Conservation (phyloP, 1,139 yeast genomes). For the Blastobotrys illinoisensis region DNA sequence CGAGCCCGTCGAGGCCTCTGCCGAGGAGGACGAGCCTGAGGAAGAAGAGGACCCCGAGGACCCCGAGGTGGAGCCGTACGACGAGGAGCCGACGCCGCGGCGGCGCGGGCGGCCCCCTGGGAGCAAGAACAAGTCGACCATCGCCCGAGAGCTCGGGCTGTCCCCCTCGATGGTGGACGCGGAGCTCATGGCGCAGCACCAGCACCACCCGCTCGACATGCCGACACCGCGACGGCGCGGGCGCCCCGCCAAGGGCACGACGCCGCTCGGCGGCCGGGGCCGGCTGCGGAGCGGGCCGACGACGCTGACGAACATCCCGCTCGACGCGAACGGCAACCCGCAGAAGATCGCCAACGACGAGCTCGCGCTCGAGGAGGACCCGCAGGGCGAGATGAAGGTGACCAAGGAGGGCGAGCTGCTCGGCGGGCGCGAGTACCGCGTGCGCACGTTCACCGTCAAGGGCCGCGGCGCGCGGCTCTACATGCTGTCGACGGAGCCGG, state of each 20-base stretch:
- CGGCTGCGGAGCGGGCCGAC: conserved; percentile 7
- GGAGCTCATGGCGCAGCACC: not conserved
- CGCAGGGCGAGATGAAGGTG: conserved; percentile 72
- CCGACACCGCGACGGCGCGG: conserved; percentile 19
- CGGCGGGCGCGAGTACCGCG: conserved; percentile 76
- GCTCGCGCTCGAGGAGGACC: conserved; percentile 72
- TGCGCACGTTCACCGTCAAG: conserved; percentile 71
- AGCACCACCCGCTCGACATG: not conserved
- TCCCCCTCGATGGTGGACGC: conserved; percentile 7
- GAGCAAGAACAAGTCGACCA: conserved; percentile 25
- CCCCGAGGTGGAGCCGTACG: conserved; percentile 21
- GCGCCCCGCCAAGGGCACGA: conserved; percentile 11
- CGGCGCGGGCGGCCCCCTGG: conserved; percentile 36
- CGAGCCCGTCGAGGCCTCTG: conserved; percentile 1
- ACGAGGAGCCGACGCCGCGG: conserved; percentile 14
- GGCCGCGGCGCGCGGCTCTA: conserved; percentile 70
- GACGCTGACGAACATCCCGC: conserved; percentile 21
- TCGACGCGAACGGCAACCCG: conserved; percentile 43
- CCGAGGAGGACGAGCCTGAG: conserved; percentile 10
- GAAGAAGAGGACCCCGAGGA: conserved; percentile 21
- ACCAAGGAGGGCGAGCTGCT: conserved; percentile 58
- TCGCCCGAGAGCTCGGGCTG: conserved; percentile 16
- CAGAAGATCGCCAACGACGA: conserved; percentile 69
- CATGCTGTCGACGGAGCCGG: conserved; percentile 95
- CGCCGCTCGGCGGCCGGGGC: not conserved